Percentiles rank a stretch among this genome's conserved stretches.
Evolutionary conservation across 805 yeast species (phyloP).

Genomic region (Grigorovia yakushimaensis): DNA sequence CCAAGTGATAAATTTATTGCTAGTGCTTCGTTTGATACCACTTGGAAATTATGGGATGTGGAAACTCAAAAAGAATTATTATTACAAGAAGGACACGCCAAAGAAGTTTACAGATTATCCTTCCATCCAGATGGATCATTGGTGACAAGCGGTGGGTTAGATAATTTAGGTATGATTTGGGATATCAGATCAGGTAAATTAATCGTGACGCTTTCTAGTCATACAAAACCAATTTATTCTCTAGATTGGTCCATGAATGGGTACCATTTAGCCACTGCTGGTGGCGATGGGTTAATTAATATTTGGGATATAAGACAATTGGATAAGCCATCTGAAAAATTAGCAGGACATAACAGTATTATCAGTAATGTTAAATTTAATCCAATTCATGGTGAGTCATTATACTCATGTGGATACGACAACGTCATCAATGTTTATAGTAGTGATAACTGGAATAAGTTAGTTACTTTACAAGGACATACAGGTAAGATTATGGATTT

Average conservation of each 20-base stretch:
- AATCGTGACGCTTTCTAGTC: conserved; percentile 51
- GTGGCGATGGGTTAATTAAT: conserved; percentile 71
- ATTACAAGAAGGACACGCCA: conserved; percentile 80
- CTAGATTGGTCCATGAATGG: conserved; percentile 74
- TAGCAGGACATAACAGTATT: conserved; percentile 68
- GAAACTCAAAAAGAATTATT: conserved; percentile 39
- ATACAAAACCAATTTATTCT: conserved; percentile 59
- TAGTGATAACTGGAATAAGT: conserved; percentile 58
- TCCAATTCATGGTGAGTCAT: conserved; percentile 34
- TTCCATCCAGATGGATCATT: conserved; percentile 75
- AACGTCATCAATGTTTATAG: conserved; percentile 53
- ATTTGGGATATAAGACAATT: conserved; percentile 74
- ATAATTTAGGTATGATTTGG: conserved; percentile 69
- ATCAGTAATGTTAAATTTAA: conserved; percentile 57
- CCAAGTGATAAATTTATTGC: conserved; percentile 50
- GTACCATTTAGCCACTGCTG: conserved; percentile 65
- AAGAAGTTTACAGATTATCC: conserved; percentile 51
- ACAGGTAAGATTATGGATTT: conserved; percentile 66
- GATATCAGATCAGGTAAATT: conserved; percentile 73
- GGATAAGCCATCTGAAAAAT: conserved; percentile 18
- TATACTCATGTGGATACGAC: conserved; percentile 66
- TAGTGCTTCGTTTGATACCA: conserved; percentile 70
- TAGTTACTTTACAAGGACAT: conserved; percentile 45
- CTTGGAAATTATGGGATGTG: conserved; percentile 86
- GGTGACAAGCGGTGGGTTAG: conserved; percentile 68